A percentile compares a stretch with the other conserved stretches of the same genome.
Conservation (phyloP, 495 filamentous ascomycete genomes). For the Hyaloscypha hepaticicola region DNA sequence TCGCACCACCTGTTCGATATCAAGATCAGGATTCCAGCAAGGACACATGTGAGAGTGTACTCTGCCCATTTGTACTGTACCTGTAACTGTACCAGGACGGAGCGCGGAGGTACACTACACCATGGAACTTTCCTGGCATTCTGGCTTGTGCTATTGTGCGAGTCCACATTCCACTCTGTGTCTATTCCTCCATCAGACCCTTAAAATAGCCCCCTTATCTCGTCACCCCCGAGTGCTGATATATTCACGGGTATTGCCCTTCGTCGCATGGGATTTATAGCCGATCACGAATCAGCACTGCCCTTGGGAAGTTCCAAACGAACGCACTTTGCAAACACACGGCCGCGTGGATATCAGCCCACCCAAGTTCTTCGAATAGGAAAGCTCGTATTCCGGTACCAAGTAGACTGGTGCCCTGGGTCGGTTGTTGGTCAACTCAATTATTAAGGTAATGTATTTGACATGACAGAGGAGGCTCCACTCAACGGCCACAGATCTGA, state of each 20-base stretch:
- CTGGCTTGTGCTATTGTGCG: neutral
- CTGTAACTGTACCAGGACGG: no score
- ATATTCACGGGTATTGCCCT: neutral
- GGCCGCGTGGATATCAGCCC: neutral
- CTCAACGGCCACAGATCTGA: slow-evolving; percentile 18
- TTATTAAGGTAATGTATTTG: neutral
- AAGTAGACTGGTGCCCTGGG: neutral
- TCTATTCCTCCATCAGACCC: neutral
- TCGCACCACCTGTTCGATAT: neutral
- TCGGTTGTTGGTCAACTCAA: neutral
- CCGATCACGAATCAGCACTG: neutral
- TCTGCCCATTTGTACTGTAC: neutral
- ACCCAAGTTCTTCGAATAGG: neutral
- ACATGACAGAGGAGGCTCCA: slow-evolving; percentile 10
- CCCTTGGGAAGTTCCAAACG: neutral
- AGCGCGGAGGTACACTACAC: neutral
- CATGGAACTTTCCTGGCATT: neutral
- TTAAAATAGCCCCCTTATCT: neutral
- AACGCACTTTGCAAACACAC: neutral
- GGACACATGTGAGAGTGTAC: neutral
- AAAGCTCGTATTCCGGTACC: neutral
- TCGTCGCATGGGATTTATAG: neutral
- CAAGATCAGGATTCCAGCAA: neutral
- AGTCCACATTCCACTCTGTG: neutral
- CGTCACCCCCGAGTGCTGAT: neutral